Evolutionary conservation across 2,329 filamentous ascomycete species (phyloP), one percentile per base, ranked within the genome.

Genomic region (Microcera coccophila): DNA sequence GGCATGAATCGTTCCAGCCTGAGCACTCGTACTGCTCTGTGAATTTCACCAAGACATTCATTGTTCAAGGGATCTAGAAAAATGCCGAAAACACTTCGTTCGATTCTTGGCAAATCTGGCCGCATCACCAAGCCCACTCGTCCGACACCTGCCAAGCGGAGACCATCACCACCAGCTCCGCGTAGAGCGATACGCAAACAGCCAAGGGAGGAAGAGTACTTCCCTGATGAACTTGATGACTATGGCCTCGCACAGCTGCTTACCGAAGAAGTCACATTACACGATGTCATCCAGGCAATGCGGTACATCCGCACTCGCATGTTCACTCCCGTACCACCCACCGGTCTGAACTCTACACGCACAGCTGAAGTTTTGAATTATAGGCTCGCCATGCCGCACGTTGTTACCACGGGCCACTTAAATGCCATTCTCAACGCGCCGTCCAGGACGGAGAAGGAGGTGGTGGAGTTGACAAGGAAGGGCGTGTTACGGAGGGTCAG

Each of bases 361-460:
- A 79, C 81, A 12, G 71, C 82, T 3, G 77, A 84, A 55, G 66
- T 85, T 14, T 69, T 88, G 39, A 79, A 81, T 48, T 82, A 78
- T 58, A 73, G 84, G 15, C 65, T 63, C 22, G 64, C 64, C 12
- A 62, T 87, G 29, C 82, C 86, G 9, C 80, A 79, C 0, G 69
- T 88, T 17, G 79, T 85, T 4, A 84, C 81, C 1, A 62, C 81
- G 16, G 76, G 81, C 2, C 85, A 90, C 59, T 61, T 90, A 5
- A 77, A 84, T 48, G 76, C 82, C 2, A 63, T 88, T 2, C 71
- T 85, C 34, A 66, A 65, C 9, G 81, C 78, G 3, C 78, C 84
- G 2, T 86, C 84, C 0, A 71, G 68, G 2, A 79, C 80, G 2
- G 85, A 89, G 62, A 71, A 85, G 35, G 84, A 87, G 59, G 72